Evolutionary conservation across 805 yeast species (phyloP).

Genomic region (Saccharomycopsis sp.): DNA sequence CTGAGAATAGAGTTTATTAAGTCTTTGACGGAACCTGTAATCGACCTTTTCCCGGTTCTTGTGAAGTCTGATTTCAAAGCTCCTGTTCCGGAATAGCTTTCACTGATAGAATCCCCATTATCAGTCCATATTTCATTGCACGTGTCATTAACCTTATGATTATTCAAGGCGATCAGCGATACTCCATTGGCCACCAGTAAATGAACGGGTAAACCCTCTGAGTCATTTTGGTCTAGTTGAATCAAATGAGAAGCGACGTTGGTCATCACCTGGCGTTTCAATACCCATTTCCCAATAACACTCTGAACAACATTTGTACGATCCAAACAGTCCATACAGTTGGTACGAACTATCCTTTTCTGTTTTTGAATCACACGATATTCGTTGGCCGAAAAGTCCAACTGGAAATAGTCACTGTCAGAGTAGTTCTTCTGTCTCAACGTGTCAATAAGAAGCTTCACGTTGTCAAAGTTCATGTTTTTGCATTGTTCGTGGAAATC

Average conservation of each 20-base stretch:
- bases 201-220: neutral
- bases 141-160: conserved; percentile 2
- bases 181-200: neutral
- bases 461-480: conserved; percentile 89
- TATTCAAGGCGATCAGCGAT: neutral
- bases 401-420: conserved; percentile 57
- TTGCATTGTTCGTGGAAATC: conserved; percentile 98
- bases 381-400: neutral
- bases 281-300: conserved; percentile 16
- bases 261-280: neutral
- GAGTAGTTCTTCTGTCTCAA: conserved; percentile 57
- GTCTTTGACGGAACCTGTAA: conserved; percentile 76
- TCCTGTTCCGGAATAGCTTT: conserved; percentile 92
- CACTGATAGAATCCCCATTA: conserved; percentile 89
- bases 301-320: conserved; percentile 80
- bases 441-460: conserved; percentile 65
- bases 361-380: conserved; percentile 4
- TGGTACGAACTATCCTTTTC: conserved; percentile 45
- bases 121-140: conserved; percentile 96
- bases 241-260: neutral
- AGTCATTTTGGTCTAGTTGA: neutral
- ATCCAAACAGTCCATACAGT: conserved; percentile 98
- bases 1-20: conserved; percentile 78
- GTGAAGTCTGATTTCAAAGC: conserved; percentile 96
- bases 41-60: conserved; percentile 87